Conservation (phyloP, 768 basidiomycete species). For the Mrakia frigida region DNA sequence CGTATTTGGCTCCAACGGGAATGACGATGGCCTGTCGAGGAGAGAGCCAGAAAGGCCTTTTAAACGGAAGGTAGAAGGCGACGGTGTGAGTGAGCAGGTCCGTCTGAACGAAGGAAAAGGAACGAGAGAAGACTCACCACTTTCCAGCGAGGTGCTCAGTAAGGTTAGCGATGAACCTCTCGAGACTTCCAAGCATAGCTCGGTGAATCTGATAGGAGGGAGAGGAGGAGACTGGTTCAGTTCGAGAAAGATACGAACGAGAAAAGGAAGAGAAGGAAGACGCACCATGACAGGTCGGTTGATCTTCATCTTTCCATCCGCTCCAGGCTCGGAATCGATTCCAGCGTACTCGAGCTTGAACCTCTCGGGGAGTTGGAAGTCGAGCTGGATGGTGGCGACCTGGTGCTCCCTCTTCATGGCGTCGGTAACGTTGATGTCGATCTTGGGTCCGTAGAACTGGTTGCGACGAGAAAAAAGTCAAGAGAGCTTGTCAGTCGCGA, state of each 20-base stretch:
- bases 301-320: conserved; percentile 4
- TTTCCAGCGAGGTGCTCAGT: conserved; percentile 97
- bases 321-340: conserved; percentile 60
- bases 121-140: conserved; percentile 60
- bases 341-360: conserved; percentile 80
- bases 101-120: background rate
- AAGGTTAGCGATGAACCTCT: conserved; percentile 93
- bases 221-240: background rate
- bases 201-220: conserved; percentile 63
- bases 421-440: conserved; percentile 93
- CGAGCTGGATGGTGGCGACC: conserved; percentile 96
- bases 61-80: background rate
- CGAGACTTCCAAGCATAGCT: conserved; percentile 86
- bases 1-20: conserved; percentile 83
- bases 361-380: conserved; percentile 95
- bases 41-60: conserved; percentile 95
- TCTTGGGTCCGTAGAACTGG: conserved; percentile 94
- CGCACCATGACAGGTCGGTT: conserved; percentile 74
- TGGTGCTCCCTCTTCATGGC: conserved; percentile 91
- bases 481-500: no score
- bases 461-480: background rate
- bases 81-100: background rate
- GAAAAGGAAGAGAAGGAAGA: background rate
- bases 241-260: no score
- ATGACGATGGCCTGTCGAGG: conserved; percentile 94